Evolutionary conservation across 345 rosid genomes (phyloP), one percentile per base, ranked within the genome.

Genomic region (Draba incana): DNA sequence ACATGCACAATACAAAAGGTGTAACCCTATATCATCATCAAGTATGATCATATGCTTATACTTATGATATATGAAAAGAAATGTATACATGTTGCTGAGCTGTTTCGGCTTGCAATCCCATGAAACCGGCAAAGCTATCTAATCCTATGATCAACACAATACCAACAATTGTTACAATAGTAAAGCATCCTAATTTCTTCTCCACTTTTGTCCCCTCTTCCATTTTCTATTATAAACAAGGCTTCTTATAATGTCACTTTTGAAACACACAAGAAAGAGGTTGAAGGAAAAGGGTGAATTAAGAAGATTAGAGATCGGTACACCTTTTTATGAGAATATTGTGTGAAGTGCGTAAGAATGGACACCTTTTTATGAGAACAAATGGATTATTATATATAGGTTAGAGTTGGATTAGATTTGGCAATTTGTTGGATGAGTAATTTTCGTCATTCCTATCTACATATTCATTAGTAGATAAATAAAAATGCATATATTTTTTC

Each of bases 31-130:
- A 27, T 57, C 30, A 27, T 14, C 44, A 56, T 37, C 15, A 56
- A 20, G 0, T 20, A 20, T 20, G 20, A 20, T 37, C 37, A 47
- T 57, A 38, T 58, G 27, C 23, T 58, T 30, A 14, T 15, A 15
- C 15, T 10, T 46, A 58, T 20, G 39, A 9, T 23, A 20, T 48
- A 10, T 48, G 53, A 48, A 48, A 23, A 37, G 52, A n/a, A 2
- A 25, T 52, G 42, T 33, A 16, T 62, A 71, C 75, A 16, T 37
- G 0, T 54, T 63, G 49, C 46, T 71, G 75, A 42, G 69, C 42
- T 20, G 4, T 3, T 37, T 71, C 57, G 9, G 64, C 75, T 54
- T 13, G 42, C 12, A 44, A 35, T 53, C 48, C 68, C 13, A 62
- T 27, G 13, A 43, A n/a, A 52, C 75, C 55, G 10, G 69, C 69